Conservation (phyloP, 2,329 filamentous ascomycete genomes). For the Diaporthe citri region DNA sequence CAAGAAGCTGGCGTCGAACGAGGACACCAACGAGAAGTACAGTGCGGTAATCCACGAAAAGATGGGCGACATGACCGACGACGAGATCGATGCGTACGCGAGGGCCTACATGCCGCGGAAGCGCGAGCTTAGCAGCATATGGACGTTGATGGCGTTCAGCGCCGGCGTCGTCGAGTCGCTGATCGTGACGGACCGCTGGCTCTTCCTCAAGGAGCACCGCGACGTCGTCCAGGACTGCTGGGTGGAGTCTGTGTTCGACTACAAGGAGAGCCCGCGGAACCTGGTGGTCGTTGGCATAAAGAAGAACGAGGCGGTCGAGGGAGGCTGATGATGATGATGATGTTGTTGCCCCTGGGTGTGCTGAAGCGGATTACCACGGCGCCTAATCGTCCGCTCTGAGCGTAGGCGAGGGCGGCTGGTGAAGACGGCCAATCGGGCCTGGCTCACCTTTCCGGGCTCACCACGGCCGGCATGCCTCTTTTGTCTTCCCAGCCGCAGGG, state of each 20-base stretch:
- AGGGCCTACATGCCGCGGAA: conserved; percentile 72
- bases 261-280: conserved; percentile 86
- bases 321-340: background rate
- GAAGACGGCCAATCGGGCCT: background rate
- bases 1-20: conserved; percentile 74
- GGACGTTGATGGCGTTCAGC: conserved; percentile 97
- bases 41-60: conserved; percentile 73
- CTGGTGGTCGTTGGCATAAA: conserved; percentile 94
- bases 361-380: background rate
- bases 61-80: conserved; percentile 78
- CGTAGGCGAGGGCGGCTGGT: background rate
- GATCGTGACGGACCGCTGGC: conserved; percentile 91
- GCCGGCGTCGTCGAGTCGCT: conserved; percentile 89
- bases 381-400: background rate
- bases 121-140: conserved; percentile 87
- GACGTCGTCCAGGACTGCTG: conserved; percentile 80
- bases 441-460: background rate
- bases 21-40: conserved; percentile 66
- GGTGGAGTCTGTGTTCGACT: conserved; percentile 96
- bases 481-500: background rate
- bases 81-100: conserved; percentile 81
- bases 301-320: conserved; percentile 43
- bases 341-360: background rate
- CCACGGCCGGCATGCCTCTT: conserved; percentile 9
- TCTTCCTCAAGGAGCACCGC: conserved; percentile 83